These are phyloP conservation scores for Leucaena leucocephala DNA, from an alignment of 306 rosid species.

Conservation along the genomic window DNA sequence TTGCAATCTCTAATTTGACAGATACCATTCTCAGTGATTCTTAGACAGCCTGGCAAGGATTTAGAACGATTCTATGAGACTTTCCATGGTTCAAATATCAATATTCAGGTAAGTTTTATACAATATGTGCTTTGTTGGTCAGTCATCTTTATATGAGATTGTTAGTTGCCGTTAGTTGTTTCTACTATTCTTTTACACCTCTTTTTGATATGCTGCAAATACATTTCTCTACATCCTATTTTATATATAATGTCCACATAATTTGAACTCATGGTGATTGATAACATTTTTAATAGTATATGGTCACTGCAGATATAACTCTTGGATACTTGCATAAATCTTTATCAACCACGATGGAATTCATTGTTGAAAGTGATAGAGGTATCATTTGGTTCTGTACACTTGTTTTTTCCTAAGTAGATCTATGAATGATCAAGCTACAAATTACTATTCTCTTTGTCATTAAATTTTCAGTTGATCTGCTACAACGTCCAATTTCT, in stretches of 20 bases:
- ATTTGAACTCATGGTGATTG: conserved; percentile 42
- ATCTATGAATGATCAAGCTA: conserved; percentile 20
- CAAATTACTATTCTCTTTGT: conserved; percentile 19
- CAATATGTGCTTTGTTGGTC: conserved; percentile 21
- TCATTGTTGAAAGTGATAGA: conserved; percentile 83
- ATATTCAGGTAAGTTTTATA: conserved; percentile 69
- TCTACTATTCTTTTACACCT: not conserved
- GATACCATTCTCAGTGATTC: conserved; percentile 80
- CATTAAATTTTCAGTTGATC: conserved; percentile 58
- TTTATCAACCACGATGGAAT: conserved; percentile 78
- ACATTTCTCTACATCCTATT: not conserved
- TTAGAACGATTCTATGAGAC: conserved; percentile 79
- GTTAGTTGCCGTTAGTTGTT: not conserved
- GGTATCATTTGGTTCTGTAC: conserved; percentile 45
- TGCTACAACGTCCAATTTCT: conserved; percentile 66
- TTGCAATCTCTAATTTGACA: conserved; percentile 43
- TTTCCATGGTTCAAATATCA: conserved; percentile 86
- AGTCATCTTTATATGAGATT: conserved; percentile 15
- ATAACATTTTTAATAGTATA: conserved; percentile 64
- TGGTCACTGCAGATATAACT: conserved; percentile 72
- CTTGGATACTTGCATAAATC: conserved; percentile 88
- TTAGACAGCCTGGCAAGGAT: conserved; percentile 61
- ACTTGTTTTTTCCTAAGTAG: not conserved
- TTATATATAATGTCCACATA: not conserved
- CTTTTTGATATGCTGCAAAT: conserved; percentile 3